Conservation (phyloP, 768 basidiomycete genomes). For the Sporobolomyces roseus region DNA sequence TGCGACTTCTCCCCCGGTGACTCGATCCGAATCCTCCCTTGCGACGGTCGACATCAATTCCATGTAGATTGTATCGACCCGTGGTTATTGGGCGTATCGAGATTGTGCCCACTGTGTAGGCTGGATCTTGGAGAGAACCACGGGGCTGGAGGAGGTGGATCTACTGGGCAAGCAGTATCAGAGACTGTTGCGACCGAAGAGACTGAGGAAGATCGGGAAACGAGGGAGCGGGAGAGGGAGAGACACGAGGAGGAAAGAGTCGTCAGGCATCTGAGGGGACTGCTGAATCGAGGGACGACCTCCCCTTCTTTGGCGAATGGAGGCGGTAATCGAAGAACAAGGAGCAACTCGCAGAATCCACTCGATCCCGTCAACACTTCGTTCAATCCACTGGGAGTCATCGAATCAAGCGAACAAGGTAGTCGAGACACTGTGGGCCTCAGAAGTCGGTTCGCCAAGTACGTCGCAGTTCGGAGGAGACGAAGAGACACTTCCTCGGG, state of each 20-base stretch:
- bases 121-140: slow-evolving; percentile 40
- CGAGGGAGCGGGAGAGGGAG: slow-evolving; percentile 7
- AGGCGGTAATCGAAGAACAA: background rate
- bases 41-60: slow-evolving; percentile 84
- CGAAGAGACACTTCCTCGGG: too few species aligned
- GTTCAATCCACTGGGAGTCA: too few species aligned
- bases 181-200: background rate
- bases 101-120: slow-evolving; percentile 86
- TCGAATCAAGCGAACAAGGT: background rate
- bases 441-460: slow-evolving; percentile 14
- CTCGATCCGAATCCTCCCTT: slow-evolving; percentile 81
- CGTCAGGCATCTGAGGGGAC: slow-evolving; percentile 28
- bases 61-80: slow-evolving; percentile 87
- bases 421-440: background rate
- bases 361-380: too few species aligned
- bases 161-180: slow-evolving; percentile 49
- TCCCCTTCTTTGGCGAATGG: background rate
- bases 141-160: background rate
- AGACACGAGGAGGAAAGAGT: slow-evolving; percentile 33
- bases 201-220: background rate
- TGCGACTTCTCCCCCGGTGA: slow-evolving; percentile 92
- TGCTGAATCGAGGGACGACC: slow-evolving; percentile 20
- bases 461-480: slow-evolving; percentile 5
- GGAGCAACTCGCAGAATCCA: background rate
- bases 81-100: slow-evolving; percentile 84